Evolutionary conservation across 1,284 basidiomycete genomes (phyloP), one percentile per base, ranked within the genome.

Genomic region (Sporisorium iseilematis-ciliati): DNA sequence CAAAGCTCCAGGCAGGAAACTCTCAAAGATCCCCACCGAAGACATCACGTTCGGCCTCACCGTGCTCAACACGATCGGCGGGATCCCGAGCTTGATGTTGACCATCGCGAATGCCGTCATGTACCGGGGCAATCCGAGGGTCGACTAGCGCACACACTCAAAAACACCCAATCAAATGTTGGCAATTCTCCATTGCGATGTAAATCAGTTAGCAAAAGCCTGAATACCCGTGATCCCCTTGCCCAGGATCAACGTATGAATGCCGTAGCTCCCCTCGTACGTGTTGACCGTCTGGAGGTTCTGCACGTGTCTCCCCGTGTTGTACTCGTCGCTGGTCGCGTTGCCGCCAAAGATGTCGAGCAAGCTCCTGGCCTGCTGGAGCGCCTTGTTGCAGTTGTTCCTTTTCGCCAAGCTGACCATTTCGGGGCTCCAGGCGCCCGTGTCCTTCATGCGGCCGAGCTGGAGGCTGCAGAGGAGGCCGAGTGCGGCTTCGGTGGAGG

Each of bases 361-460:
- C 41, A 82, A 65, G 16, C 59, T 75, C 16, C 81, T 51, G 3
- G 69, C 54, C 49, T 81, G 77, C 31, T 71, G 53, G 20, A 82
- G 87, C 1, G 95, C 95, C 87, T 95, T 95, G 20, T 93, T 93
- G 82, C 94, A 96, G 82, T 97, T 98, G 85, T 98, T 98, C 75
- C 94, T 89, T 89, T 99, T 99, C 74, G 97, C 89, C 81, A 97
- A 88, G 75, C 92, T 95, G 74, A 99, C 89, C 92, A 50, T 82
- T 86, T 98, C 95, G 2, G 96, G 92, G 21, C 91, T 90, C 82
- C 92, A 88, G 76, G 88, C 88, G 26, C 91, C 92, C 49, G 87
- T 84, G 77, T 98, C 96, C 88, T 97, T 97, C 72, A 97, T 88
- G 31, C 94, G 88, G 2, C 95, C 95, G 6, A 98, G 92, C 87